Conservation (phyloP, 2,329 filamentous ascomycete species). For the Arthrocladium fulminans region DNA sequence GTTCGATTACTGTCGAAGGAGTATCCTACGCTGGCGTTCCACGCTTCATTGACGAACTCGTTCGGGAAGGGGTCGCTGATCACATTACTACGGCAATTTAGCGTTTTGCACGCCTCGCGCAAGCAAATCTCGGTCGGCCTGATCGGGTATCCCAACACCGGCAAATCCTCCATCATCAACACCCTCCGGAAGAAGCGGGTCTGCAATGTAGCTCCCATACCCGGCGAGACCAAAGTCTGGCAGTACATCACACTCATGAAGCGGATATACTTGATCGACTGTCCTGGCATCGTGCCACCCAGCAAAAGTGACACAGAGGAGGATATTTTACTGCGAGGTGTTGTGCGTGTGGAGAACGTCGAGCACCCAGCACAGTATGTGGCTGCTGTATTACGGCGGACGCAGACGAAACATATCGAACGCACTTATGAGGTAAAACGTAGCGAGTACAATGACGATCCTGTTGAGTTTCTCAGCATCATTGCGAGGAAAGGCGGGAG, state of each 20-base stretch:
- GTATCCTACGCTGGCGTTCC: slow-evolving; percentile 88
- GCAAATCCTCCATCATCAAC: slow-evolving; percentile 96
- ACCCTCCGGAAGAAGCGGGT: slow-evolving; percentile 91
- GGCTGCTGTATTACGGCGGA: slow-evolving; percentile 65
- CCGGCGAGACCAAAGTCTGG: slow-evolving; percentile 96
- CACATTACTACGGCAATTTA: slow-evolving; percentile 85
- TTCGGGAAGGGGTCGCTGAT: slow-evolving; percentile 96
- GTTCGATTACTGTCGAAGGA: slow-evolving; percentile 81
- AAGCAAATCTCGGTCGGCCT: slow-evolving; percentile 93
- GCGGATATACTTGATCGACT: slow-evolving; percentile 90
- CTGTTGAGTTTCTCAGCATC: slow-evolving; percentile 75
- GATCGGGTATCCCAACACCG: slow-evolving; percentile 84
- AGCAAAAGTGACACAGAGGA: slow-evolving; percentile 73
- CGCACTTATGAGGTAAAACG: slow-evolving; percentile 77
- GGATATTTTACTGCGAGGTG: slow-evolving; percentile 81
- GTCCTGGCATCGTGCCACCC: slow-evolving; percentile 89
- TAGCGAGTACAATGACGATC: slow-evolving; percentile 55
- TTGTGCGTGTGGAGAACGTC: slow-evolving; percentile 90
- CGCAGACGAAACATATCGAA: slow-evolving; percentile 80
- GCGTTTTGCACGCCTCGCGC: slow-evolving; percentile 73
- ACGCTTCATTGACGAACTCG: slow-evolving; percentile 87
- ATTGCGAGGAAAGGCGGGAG: slow-evolving; percentile 80
- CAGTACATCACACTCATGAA: slow-evolving; percentile 96
- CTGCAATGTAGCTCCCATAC: slow-evolving; percentile 85
- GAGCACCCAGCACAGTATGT: slow-evolving; percentile 96